These are phyloP conservation scores for Erythrobasidium hasegawianum DNA, from an alignment of 1,284 basidiomycete genomes.

Conservation along the genomic window DNA sequence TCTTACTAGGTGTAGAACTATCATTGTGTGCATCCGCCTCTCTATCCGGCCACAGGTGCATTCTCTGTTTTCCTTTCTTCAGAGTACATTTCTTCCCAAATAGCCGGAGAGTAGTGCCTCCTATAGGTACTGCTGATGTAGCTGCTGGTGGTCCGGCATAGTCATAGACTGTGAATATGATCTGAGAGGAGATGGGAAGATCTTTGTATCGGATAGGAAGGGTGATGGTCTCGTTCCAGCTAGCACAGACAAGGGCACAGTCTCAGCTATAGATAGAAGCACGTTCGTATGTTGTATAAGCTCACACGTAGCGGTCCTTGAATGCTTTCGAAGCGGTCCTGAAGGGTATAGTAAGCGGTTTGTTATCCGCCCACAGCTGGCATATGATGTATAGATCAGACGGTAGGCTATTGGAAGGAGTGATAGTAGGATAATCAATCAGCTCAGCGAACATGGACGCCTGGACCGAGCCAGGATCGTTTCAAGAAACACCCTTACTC, in stretches of 20 bases:
- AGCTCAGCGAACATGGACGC: neutral
- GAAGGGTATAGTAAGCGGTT: slow-evolving; percentile 82
- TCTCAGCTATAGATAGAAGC: slow-evolving; percentile 28
- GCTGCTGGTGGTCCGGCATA: slow-evolving; percentile 71
- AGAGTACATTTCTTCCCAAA: slow-evolving; percentile 91
- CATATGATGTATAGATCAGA: slow-evolving; percentile 83
- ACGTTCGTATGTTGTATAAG: slow-evolving; percentile 28
- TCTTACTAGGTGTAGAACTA: slow-evolving; percentile 79
- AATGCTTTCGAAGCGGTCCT: slow-evolving; percentile 90
- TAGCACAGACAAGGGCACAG: slow-evolving; percentile 48
- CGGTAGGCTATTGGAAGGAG: slow-evolving; percentile 4
- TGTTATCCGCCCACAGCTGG: slow-evolving; percentile 87
- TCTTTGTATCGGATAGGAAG: slow-evolving; percentile 88
- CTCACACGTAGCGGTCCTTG: slow-evolving; percentile 66
- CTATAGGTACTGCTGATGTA: slow-evolving; percentile 56
- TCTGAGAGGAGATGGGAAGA: slow-evolving; percentile 77
- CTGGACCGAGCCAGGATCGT: neutral
- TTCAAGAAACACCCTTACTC: slow-evolving; percentile 56
- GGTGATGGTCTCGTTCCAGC: slow-evolving; percentile 93
- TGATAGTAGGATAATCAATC: neutral
- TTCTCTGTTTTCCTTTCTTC: slow-evolving; percentile 81
- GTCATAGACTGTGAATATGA: slow-evolving; percentile 93
- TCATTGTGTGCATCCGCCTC: slow-evolving; percentile 84
- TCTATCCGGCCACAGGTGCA: slow-evolving; percentile 73
- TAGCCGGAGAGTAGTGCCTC: slow-evolving; percentile 81